Evolutionary conservation across 768 basidiomycete species (phyloP).

Genomic region (Podaxis sp.): DNA sequence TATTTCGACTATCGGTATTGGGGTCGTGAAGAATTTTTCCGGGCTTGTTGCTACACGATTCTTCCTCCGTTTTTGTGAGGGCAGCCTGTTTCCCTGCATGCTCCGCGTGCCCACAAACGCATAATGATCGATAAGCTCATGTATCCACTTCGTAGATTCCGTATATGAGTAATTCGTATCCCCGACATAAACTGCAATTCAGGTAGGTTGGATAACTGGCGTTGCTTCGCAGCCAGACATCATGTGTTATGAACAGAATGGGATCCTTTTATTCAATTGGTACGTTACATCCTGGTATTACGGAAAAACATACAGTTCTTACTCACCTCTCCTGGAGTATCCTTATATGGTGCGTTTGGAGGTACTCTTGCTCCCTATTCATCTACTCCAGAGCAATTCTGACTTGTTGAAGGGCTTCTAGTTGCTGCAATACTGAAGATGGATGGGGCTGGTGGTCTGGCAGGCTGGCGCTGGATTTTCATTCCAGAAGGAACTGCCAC

Average conservation of each 20-base stretch:
- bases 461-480: slow-evolving; percentile 32
- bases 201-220: no score
- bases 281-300: slow-evolving; percentile 24
- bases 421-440: slow-evolving; percentile 24
- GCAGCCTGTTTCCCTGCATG: slow-evolving; percentile 29
- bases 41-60: slow-evolving; percentile 23
- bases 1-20: slow-evolving; percentile 10
- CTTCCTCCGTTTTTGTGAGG: slow-evolving; percentile 25
- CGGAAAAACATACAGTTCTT: slow-evolving; percentile 19
- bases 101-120: slow-evolving; percentile 9
- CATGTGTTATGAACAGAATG: slow-evolving; percentile 18
- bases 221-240: no score
- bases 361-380: slow-evolving; percentile 38
- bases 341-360: slow-evolving; percentile 26
- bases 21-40: slow-evolving; percentile 21
- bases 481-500: slow-evolving; percentile 26
- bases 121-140: not conserved
- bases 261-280: slow-evolving; percentile 35
- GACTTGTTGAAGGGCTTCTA: slow-evolving; percentile 28
- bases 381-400: not conserved
- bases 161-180: slow-evolving; percentile 34
- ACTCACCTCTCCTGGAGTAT: slow-evolving; percentile 23
- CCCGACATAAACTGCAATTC: slow-evolving; percentile 25
- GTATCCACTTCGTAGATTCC: slow-evolving; percentile 14
- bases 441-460: slow-evolving; percentile 20